phyloP scores from a whole-genome alignment of 306 rosid genomes.

The Quercus parvula region DNA sequence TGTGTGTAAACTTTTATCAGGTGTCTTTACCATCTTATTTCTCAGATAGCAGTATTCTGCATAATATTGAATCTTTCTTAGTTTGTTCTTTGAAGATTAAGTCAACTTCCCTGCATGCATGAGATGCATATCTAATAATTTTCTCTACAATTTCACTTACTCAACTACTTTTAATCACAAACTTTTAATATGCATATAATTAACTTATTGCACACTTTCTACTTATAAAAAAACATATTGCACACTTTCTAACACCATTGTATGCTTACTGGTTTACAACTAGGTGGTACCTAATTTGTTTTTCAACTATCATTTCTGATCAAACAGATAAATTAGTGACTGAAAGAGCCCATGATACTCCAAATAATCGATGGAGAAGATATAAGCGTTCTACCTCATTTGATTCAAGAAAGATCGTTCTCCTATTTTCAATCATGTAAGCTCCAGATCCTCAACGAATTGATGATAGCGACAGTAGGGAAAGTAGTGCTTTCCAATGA shows the following conservation, averaged over 20 bases:
- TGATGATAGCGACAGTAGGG: neutral
- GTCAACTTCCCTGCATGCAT: neutral
- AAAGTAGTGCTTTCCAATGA: neutral
- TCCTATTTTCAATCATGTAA: constrained; percentile 88
- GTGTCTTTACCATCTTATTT: neutral
- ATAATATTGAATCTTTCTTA: constrained; percentile 1
- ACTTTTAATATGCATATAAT: neutral
- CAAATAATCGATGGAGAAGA: constrained; percentile 77
- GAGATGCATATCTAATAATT: neutral
- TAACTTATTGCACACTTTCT: neutral
- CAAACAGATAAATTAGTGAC: constrained; percentile 58
- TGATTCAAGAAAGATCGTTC: constrained; percentile 81
- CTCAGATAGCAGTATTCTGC: neutral
- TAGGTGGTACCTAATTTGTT: constrained; percentile 7
- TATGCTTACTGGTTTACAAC: constrained; percentile 6
- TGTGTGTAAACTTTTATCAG: neutral
- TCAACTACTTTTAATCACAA: constrained; percentile 2
- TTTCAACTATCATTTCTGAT: constrained; percentile 21
- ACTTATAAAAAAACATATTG: too few species aligned
- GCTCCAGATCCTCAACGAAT: constrained; percentile 25
- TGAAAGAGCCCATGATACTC: constrained; percentile 67
- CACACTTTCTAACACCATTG: neutral
- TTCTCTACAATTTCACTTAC: neutral
- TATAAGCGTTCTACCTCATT: constrained; percentile 76
- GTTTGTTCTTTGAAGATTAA: neutral